Conservation (phyloP, 495 filamentous ascomycete species). For the Lasiosphaeria ovina region DNA sequence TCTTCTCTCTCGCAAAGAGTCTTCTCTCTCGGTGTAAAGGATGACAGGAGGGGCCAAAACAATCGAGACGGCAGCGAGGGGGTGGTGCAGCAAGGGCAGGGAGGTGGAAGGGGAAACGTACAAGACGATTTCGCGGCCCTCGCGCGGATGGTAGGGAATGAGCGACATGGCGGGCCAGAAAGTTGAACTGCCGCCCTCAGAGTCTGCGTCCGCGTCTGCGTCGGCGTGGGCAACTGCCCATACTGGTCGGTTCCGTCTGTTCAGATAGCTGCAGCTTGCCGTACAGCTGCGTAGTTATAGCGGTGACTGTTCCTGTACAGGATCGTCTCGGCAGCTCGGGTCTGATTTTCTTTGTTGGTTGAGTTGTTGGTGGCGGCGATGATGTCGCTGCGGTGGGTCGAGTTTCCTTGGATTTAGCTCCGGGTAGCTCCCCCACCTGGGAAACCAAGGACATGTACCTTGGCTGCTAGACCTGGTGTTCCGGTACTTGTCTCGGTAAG, state of each 20-base stretch:
- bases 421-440: no score
- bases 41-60: not conserved
- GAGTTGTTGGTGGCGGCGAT: no score
- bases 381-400: no score
- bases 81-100: not conserved
- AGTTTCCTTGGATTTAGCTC: no score
- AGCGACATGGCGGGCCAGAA: constrained; percentile 51
- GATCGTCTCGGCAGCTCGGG: no score
- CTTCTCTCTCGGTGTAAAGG: no score
- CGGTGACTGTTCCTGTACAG: no score
- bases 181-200: constrained; percentile 4
- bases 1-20: not conserved
- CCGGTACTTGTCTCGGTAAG: no score
- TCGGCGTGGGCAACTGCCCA: not conserved
- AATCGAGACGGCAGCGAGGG: not conserved
- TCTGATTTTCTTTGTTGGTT: no score
- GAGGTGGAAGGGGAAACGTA: constrained; percentile 39
- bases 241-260: not conserved
- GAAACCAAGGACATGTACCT: no score
- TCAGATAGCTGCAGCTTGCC: not conserved
- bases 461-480: no score
- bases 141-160: constrained; percentile 60
- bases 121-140: constrained; percentile 63
- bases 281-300: not conserved
- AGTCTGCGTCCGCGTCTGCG: not conserved